Conservation (phyloP, 140 eudicot species). For the Anethum foeniculum region DNA sequence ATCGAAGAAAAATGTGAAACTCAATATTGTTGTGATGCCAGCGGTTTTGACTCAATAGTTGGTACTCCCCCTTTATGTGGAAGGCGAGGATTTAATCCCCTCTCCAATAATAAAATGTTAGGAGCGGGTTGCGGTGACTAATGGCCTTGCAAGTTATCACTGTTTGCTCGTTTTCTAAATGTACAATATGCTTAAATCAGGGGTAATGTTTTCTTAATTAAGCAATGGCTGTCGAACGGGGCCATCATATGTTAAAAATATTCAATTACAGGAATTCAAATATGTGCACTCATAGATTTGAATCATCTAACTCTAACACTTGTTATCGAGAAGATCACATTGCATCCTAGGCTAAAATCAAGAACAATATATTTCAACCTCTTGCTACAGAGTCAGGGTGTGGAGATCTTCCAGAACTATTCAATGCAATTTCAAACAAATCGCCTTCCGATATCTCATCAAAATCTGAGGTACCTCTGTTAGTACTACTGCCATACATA, state of each 20-base stretch:
- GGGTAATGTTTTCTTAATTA: neutral
- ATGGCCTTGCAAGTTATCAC: too few species aligned
- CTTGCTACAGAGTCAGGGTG: neutral
- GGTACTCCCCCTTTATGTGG: too few species aligned
- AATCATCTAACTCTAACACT: neutral
- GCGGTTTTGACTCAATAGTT: too few species aligned
- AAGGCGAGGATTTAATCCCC: too few species aligned
- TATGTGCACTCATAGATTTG: neutral
- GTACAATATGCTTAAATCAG: neutral
- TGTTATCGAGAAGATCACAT: neutral
- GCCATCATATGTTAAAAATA: too few species aligned
- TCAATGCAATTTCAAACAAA: neutral
- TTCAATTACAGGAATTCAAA: too few species aligned
- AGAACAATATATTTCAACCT: neutral
- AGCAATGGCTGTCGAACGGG: neutral
- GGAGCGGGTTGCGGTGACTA: too few species aligned
- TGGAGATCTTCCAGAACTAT: conserved; percentile 9
- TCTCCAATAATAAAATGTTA: too few species aligned
- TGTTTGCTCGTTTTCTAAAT: too few species aligned
- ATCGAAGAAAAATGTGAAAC: too few species aligned
- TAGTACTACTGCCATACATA: neutral
- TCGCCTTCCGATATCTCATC: conserved; percentile 2
- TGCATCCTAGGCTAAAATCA: neutral
- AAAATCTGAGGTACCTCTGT: neutral
- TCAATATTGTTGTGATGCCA: too few species aligned